Conservation (phyloP, 2,329 filamentous ascomycete species). For the Teratosphaeria pseudoeucalypti region DNA sequence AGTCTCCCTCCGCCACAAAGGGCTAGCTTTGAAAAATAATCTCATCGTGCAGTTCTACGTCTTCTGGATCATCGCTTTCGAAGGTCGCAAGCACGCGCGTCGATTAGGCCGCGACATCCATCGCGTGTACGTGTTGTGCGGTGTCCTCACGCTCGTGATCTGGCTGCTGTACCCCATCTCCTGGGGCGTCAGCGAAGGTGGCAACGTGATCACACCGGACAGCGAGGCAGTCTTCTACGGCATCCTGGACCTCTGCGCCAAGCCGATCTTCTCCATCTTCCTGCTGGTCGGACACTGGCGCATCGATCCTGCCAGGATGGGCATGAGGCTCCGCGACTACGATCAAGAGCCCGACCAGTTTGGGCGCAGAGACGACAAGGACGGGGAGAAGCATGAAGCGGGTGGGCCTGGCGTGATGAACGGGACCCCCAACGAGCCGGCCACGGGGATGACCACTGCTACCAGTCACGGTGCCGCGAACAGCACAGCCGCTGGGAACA, state of each 20-base stretch:
- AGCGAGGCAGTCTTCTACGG: slow-evolving; percentile 56
- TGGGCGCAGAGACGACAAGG: background rate
- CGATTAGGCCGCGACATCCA: slow-evolving; percentile 40
- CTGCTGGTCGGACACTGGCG: slow-evolving; percentile 49
- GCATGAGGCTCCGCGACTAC: slow-evolving; percentile 32
- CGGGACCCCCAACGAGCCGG: background rate
- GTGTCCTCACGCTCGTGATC: slow-evolving; percentile 42
- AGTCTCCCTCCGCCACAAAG: background rate
- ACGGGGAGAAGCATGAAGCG: background rate
- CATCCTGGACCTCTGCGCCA: slow-evolving; percentile 50
- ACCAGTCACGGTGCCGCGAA: background rate
- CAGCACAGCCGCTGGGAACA: background rate
- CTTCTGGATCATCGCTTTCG: slow-evolving; percentile 23
- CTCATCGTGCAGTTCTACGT: background rate
- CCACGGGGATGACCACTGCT: background rate
- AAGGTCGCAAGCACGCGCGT: slow-evolving; percentile 42
- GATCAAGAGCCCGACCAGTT: background rate
- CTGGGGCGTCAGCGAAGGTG: slow-evolving; percentile 50
- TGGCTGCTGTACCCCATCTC: slow-evolving; percentile 52
- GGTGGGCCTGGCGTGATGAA: background rate
- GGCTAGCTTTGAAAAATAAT: background rate
- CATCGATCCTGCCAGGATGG: slow-evolving; percentile 46
- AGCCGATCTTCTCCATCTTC: slow-evolving; percentile 47
- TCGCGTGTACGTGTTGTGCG: slow-evolving; percentile 41
- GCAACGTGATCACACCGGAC: slow-evolving; percentile 52